Evolutionary conservation across 2,329 filamentous ascomycete species (phyloP), one percentile per base, ranked within the genome.

Genomic region (Hortaea werneckii): DNA sequence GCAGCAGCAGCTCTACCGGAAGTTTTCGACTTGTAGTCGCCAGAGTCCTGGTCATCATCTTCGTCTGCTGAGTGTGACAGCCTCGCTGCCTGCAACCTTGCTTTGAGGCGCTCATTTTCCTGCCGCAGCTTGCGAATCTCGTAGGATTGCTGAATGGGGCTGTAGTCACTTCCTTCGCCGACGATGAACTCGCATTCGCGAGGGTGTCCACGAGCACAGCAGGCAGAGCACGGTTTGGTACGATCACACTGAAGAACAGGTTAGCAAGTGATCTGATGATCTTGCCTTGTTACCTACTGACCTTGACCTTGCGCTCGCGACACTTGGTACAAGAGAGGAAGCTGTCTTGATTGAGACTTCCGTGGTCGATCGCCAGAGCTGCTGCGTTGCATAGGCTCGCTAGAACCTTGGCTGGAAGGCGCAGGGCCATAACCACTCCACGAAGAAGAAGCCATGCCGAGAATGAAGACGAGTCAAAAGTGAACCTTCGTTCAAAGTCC

Each of bases 251-350:
- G 46, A 35, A 7, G 40, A 40, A 7, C 9, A 5, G 41, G 42
- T 51, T 40, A 50, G 45, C 29, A 34, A 11, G 41, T 32, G 40
- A 37, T 49, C 28, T 20, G 20, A 20, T 20, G 20, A 20, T 4
- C 20, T 20, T 20, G 20, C 20, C 20, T 20, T 20, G 20, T 20
- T 45, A 13, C 26, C 20, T 30, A 52, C 61, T 43, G 50, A 70
- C 69, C 60, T 72, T 72, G 46, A 73, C 69, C 49, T 73, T 73
- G 29, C 70, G 61, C 48, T 72, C 69, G 42, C 69, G 62, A 53
- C 70, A 73, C 50, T 71, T 72, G 4, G 68, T 72, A 48, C 70
- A 73, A 9, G 69, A 72, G 1, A 72, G 59, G 59, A 4, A 71
- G 59, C 49, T 72, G 69, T 43, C 69, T 65, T 10, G 63, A 58